Conservation (phyloP, 371 early-diverging fungal genomes). For the Mucor piriformis region DNA sequence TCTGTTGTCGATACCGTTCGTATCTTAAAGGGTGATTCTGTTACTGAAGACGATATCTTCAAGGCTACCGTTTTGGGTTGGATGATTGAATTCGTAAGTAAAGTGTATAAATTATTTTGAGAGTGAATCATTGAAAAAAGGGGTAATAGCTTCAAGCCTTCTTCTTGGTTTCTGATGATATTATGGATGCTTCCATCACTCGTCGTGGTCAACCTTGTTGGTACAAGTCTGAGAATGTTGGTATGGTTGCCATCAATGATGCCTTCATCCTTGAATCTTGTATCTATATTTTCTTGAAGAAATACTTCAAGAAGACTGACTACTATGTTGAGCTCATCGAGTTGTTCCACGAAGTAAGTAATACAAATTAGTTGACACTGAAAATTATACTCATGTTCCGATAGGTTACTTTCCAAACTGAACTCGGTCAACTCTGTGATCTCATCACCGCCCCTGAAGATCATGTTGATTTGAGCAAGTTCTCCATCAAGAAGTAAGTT, state of each 20-base stretch:
- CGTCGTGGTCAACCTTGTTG: slow-evolving; percentile 97
- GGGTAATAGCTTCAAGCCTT: slow-evolving; percentile 88
- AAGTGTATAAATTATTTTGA: too few species aligned
- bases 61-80: slow-evolving; percentile 93
- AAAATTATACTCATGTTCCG: background rate
- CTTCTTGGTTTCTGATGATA: slow-evolving; percentile 97
- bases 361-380: background rate
- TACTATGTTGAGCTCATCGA: slow-evolving; percentile 92
- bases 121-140: background rate
- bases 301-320: slow-evolving; percentile 81
- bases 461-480: slow-evolving; percentile 85
- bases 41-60: slow-evolving; percentile 81
- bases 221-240: slow-evolving; percentile 85
- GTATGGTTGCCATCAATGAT: slow-evolving; percentile 95
- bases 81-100: slow-evolving; percentile 91
- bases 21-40: slow-evolving; percentile 71
- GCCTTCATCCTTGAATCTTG: slow-evolving; percentile 89
- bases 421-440: slow-evolving; percentile 96
- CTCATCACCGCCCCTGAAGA: slow-evolving; percentile 96
- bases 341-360: slow-evolving; percentile 83
- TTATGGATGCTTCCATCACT: slow-evolving; percentile 95
- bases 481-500: slow-evolving; percentile 83
- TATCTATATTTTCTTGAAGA: slow-evolving; percentile 90
- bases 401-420: slow-evolving; percentile 90
- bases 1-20: slow-evolving; percentile 89